Percentiles rank a stretch among this genome's conserved stretches.
Evolutionary conservation across 495 filamentous ascomycete genomes (phyloP).

Genomic region (Letharia lupina): DNA sequence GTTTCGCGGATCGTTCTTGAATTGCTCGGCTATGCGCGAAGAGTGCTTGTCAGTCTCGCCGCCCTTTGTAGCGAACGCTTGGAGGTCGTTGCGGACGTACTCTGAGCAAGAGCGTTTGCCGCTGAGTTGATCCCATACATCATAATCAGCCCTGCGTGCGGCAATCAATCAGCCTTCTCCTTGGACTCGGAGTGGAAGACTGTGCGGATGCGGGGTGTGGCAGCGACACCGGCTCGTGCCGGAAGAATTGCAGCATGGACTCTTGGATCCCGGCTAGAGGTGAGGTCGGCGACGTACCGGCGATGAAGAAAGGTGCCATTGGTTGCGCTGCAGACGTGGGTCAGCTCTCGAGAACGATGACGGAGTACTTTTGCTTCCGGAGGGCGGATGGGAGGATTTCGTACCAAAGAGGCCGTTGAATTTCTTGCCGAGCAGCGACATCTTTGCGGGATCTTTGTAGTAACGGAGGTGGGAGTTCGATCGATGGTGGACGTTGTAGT

Average conservation of each 20-base stretch:
- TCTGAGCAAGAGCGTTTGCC: constrained; percentile 56
- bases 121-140: constrained; percentile 80
- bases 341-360: constrained; percentile 11
- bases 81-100: constrained; percentile 37
- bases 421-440: constrained; percentile 82
- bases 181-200: background rate
- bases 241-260: no score
- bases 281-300: constrained; percentile 55
- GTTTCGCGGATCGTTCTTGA: constrained; percentile 94
- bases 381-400: constrained; percentile 33
- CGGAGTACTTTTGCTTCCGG: background rate
- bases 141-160: constrained; percentile 58
- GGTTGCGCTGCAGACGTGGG: constrained; percentile 55
- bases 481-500: constrained; percentile 38
- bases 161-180: constrained; percentile 7
- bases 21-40: constrained; percentile 61
- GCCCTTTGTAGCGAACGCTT: background rate
- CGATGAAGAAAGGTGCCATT: constrained; percentile 84
- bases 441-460: background rate
- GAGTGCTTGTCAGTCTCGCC: constrained; percentile 1
- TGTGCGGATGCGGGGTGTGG: background rate
- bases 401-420: constrained; percentile 80
- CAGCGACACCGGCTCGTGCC: no score
- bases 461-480: background rate
- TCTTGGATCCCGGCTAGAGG: no score